A percentile compares a stretch with the other conserved stretches of the same genome.
Conservation (phyloP, 768 basidiomycete genomes). For the Leccinum longicurvipes region DNA sequence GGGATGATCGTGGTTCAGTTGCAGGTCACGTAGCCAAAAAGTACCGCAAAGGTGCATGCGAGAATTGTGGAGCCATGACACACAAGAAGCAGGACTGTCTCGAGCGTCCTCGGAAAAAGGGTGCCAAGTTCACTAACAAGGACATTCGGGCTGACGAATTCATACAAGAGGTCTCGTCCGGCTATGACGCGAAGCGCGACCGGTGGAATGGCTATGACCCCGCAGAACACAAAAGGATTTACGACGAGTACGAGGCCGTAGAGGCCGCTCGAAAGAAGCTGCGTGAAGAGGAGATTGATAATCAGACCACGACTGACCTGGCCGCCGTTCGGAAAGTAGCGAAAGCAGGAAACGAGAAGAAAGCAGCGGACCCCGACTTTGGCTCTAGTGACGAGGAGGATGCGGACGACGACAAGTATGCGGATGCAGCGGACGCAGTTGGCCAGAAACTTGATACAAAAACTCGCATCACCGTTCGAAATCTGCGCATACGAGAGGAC, state of each 20-base stretch:
- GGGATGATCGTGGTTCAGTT: conserved; percentile 86
- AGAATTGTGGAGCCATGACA: conserved; percentile 97
- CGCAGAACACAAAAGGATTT: conserved; percentile 77
- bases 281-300: conserved; percentile 97
- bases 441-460: conserved; percentile 98
- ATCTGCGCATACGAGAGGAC: conserved; percentile 97
- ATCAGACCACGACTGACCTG: conserved; percentile 89
- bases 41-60: conserved; percentile 96
- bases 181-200: conserved; percentile 94
- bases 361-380: conserved; percentile 83
- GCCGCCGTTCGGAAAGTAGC: conserved; percentile 93
- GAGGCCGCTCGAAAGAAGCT: conserved; percentile 88
- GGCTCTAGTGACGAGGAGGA: conserved; percentile 96
- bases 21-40: conserved; percentile 93
- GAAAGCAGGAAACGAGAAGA: conserved; percentile 75
- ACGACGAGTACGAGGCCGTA: conserved; percentile 91
- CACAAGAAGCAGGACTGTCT: conserved; percentile 91
- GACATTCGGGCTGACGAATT: conserved; percentile 91
- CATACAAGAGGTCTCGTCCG: conserved; percentile 69
- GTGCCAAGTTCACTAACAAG: conserved; percentile 88
- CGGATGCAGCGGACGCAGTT: conserved; percentile 95
- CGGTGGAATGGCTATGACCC: conserved; percentile 99
- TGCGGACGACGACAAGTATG: conserved; percentile 96
- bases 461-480: conserved; percentile 96
- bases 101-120: conserved; percentile 94